Percentiles rank a stretch among this genome's conserved stretches.
These are phyloP conservation scores for Castanospermum australe DNA, from an alignment of 306 rosid genomes.

Conservation along the genomic window DNA sequence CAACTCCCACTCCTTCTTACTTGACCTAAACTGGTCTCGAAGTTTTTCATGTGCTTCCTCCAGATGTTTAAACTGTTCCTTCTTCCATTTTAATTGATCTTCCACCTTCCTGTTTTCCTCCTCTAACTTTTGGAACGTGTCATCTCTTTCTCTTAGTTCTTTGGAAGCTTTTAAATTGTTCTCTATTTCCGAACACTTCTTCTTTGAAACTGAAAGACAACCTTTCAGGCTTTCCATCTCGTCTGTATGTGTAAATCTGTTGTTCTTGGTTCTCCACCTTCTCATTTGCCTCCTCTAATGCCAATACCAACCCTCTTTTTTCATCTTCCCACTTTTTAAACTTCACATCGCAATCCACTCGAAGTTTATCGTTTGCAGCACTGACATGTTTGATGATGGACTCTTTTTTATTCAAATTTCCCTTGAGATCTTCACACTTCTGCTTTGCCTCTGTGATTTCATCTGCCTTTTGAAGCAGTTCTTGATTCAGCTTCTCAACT, in stretches of 20 bases:
- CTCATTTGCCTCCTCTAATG: constrained; percentile 52
- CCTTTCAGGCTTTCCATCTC: constrained; percentile 55
- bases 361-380: constrained; percentile 53
- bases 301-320: constrained; percentile 32
- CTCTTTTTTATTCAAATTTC: constrained; percentile 40
- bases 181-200: constrained; percentile 41
- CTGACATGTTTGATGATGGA: constrained; percentile 45
- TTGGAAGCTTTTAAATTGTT: constrained; percentile 30
- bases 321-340: constrained; percentile 44
- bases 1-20: constrained; percentile 56
- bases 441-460: constrained; percentile 33
- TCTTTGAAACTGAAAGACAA: constrained; percentile 34
- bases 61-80: constrained; percentile 59
- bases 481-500: constrained; percentile 58
- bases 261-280: constrained; percentile 48
- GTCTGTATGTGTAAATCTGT: constrained; percentile 30
- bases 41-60: constrained; percentile 60
- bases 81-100: constrained; percentile 70
- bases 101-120: constrained; percentile 44
- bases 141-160: constrained; percentile 43
- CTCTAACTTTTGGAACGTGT: constrained; percentile 30
- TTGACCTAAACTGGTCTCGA: constrained; percentile 40
- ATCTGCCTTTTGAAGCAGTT: constrained; percentile 49
- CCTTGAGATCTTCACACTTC: constrained; percentile 39
- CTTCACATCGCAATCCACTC: constrained; percentile 46